These are phyloP conservation scores for Globisporangium paroecandrum DNA, from an alignment of 352 stramenopile genomes.

Conservation along the genomic window DNA sequence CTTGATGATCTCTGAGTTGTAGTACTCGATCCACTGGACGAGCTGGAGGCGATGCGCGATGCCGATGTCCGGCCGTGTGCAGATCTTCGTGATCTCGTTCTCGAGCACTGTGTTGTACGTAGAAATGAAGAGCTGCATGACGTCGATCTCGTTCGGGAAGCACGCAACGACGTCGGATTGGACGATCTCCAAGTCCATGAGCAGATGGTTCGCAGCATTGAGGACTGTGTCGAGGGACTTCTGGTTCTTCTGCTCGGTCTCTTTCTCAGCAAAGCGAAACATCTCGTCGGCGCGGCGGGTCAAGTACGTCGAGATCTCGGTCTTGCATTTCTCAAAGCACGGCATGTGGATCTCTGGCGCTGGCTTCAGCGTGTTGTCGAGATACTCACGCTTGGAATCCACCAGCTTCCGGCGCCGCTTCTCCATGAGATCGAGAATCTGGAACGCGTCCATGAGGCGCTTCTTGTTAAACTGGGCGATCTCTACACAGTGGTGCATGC, in stretches of 20 bases:
- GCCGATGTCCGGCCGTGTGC: slow-evolving; percentile 51
- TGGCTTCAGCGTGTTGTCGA: slow-evolving; percentile 60
- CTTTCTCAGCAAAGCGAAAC: slow-evolving; percentile 54
- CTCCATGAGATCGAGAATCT: slow-evolving; percentile 78
- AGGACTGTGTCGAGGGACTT: slow-evolving; percentile 64
- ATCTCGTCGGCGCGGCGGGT: slow-evolving; percentile 53
- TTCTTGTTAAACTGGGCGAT: slow-evolving; percentile 74
- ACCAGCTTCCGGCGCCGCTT: slow-evolving; percentile 44
- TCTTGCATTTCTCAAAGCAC: slow-evolving; percentile 55
- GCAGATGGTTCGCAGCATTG: slow-evolving; percentile 61
- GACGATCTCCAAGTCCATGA: slow-evolving; percentile 79
- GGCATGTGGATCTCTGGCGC: slow-evolving; percentile 42
- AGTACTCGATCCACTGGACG: slow-evolving; percentile 88
- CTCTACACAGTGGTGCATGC: slow-evolving; percentile 80
- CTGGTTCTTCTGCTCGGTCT: slow-evolving; percentile 43
- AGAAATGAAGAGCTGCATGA: slow-evolving; percentile 70
- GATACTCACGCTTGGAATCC: slow-evolving; percentile 59
- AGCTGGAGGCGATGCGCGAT: slow-evolving; percentile 76
- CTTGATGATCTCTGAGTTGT: slow-evolving; percentile 84
- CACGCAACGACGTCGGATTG: slow-evolving; percentile 66
- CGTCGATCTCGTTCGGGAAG: slow-evolving; percentile 75
- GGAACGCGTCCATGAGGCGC: slow-evolving; percentile 62
- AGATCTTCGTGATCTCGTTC: slow-evolving; percentile 60
- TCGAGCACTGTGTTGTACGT: slow-evolving; percentile 80
- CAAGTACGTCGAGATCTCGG: slow-evolving; percentile 55